These are phyloP conservation scores for Hanseniaspora taiwanica DNA, from an alignment of 805 yeast genomes.

Conservation along the genomic window DNA sequence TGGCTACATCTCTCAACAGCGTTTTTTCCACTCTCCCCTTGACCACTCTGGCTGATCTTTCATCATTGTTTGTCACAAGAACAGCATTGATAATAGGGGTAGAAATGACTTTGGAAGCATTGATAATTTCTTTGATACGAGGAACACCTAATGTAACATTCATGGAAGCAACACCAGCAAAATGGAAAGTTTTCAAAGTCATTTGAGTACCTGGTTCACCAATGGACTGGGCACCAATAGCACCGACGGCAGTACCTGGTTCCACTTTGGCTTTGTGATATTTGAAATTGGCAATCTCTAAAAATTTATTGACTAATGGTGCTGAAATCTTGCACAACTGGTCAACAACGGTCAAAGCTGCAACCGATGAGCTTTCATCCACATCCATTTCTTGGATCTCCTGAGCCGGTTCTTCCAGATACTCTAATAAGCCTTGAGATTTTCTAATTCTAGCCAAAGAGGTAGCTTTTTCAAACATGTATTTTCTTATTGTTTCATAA, in stretches of 20 bases:
- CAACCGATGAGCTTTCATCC: constrained; percentile 26
- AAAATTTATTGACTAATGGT: constrained; percentile 45
- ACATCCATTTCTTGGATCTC: constrained; percentile 30
- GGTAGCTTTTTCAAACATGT: constrained; percentile 41
- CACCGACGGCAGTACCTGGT: constrained; percentile 99
- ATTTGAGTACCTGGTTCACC: constrained; percentile 99
- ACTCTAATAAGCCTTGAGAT: constrained; percentile 35
- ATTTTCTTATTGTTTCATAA: constrained; percentile 61
- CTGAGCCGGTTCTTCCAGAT: constrained; percentile 30
- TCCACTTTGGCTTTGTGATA: constrained; percentile 86
- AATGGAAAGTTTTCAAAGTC: constrained; percentile 94
- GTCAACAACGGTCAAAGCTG: constrained; percentile 35
- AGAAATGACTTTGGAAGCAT: constrained; percentile 88
- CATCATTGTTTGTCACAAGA: constrained; percentile 84
- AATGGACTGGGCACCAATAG: constrained; percentile 97
- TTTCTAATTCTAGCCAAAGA: constrained; percentile 44
- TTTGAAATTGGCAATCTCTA: constrained; percentile 65
- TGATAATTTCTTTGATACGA: constrained; percentile 96
- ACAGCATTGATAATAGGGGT: constrained; percentile 95
- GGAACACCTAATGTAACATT: constrained; percentile 98
- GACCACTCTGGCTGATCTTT: constrained; percentile 96
- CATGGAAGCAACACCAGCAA: constrained; percentile 99
- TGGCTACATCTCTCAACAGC: constrained; percentile 70
- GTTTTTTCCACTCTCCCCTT: constrained; percentile 97
- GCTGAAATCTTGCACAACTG: constrained; percentile 59